Conservation (phyloP, 208 protist species). For the Trypanosoma rangeli region DNA sequence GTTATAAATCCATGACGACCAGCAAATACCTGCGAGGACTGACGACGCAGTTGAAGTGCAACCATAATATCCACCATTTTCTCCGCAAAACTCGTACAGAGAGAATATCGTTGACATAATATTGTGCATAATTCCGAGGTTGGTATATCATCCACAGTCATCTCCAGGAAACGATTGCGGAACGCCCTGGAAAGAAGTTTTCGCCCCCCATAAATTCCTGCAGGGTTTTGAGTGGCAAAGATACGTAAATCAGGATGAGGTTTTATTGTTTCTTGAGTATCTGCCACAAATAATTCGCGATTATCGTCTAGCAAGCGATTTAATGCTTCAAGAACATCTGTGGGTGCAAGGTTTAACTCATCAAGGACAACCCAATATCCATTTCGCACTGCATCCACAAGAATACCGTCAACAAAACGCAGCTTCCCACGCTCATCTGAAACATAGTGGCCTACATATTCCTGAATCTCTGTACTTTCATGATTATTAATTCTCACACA, state of each 20-base stretch:
- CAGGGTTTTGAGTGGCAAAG: conserved; percentile 99
- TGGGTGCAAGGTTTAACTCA: conserved; percentile 99
- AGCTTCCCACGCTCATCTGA: conserved; percentile 96
- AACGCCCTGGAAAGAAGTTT: conserved; percentile 99
- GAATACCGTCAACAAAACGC: conserved; percentile 96
- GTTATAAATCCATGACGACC: conserved; percentile 99
- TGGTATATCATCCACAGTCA: conserved; percentile 99
- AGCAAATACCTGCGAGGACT: conserved; percentile 97
- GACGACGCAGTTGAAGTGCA: conserved; percentile 93
- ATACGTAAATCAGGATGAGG: conserved; percentile 99
- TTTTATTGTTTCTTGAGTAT: conserved; percentile 98
- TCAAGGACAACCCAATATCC: conserved; percentile 99
- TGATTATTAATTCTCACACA: conserved; percentile 99
- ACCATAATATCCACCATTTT: conserved; percentile 96
- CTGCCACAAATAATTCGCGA: conserved; percentile 99
- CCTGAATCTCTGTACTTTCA: conserved; percentile 99
- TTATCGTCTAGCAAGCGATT: conserved; percentile 99
- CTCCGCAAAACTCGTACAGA: conserved; percentile 92
- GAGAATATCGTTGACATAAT: conserved; percentile 93
- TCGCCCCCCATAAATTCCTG: conserved; percentile 96
- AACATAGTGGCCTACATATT: conserved; percentile 99
- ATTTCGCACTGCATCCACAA: conserved; percentile 96
- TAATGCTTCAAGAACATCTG: conserved; percentile 99
- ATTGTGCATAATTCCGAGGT: conserved; percentile 97
- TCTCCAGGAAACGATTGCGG: conserved; percentile 99